Conservation (phyloP, 345 rosid genomes). For the Populus deltoides region DNA sequence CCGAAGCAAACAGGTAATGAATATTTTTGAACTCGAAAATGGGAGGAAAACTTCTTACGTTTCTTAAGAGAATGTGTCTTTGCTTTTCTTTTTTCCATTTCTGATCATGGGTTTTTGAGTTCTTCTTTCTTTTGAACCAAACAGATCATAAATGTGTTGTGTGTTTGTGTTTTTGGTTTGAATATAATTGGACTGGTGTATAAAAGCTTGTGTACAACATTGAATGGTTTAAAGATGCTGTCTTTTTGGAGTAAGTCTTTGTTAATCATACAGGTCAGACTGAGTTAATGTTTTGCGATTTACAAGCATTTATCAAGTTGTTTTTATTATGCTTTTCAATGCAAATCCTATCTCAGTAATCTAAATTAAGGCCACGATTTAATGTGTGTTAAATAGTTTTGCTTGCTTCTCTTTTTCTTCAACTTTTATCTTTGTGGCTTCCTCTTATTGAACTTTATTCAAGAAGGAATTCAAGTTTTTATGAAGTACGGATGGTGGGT, state of each 20-base stretch:
- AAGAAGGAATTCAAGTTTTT: background rate
- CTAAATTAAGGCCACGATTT: background rate
- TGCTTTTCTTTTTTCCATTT: conserved; percentile 1
- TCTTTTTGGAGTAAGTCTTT: background rate
- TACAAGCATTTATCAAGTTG: background rate
- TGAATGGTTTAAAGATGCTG: background rate
- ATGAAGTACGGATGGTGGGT: background rate
- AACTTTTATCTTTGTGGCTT: background rate
- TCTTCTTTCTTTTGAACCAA: background rate
- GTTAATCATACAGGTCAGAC: background rate
- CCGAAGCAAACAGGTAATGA: background rate
- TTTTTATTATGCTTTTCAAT: background rate
- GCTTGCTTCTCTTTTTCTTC: background rate
- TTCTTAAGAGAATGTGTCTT: background rate
- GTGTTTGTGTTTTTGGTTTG: background rate
- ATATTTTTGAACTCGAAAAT: background rate
- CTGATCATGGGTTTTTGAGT: background rate
- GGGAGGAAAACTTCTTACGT: background rate
- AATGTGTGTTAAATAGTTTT: background rate
- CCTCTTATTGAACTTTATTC: background rate
- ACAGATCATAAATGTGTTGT: background rate
- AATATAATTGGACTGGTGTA: background rate
- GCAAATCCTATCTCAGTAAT: background rate
- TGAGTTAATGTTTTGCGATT: background rate
- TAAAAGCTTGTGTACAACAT: background rate